Evolutionary conservation across 106 monocot genomes (phyloP), one percentile per base, ranked within the genome.

Genomic region (Hemerocallis citrina): DNA sequence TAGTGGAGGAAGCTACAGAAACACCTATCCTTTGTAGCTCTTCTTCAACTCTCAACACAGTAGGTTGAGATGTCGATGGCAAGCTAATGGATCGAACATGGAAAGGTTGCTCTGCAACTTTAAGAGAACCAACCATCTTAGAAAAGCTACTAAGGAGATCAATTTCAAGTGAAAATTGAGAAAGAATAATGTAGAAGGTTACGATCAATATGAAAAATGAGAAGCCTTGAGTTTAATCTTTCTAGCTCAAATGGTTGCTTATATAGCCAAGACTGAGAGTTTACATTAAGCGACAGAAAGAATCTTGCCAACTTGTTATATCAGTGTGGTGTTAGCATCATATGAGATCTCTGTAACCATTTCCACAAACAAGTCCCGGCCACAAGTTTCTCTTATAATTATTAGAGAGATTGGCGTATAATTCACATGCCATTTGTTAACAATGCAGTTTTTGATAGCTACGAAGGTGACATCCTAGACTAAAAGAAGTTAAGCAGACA

Each of bases 31-130:
- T 59, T 6, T 60, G 67, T 54, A 77, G 56, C 44, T 71, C 41
- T 25, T 62, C 72, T 57, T 67, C 27, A 0, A 72, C 21, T 5
- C 32, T 55, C n/a, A 33, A 44, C 2, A 50, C 27, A 0, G 52
- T 13, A 0, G 75, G 66, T 54, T 73, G 69, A 65, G 72, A 57
- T 30, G 65, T 61, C 0, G 75, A 60, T 15, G 81, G 81, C 61
- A 86, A 30, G 62, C 86, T 86, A 27, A 32, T 70, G 61, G 81
- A 81, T 28, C 81, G 60, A 22, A 55, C 7, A 11, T 74, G 69
- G 74, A 39, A 49, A 55, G 13, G n/a, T n/a, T n/a, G n/a, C n/a
- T n/a, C n/a, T n/a, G n/a, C n/a, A n/a, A n/a, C n/a, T n/a, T n/a
- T n/a, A n/a, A n/a, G n/a, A n/a, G n/a, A n/a, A n/a, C n/a, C n/a